Conservation (phyloP, 441 rosid species). For the Pelargonium cotyledonis region DNA sequence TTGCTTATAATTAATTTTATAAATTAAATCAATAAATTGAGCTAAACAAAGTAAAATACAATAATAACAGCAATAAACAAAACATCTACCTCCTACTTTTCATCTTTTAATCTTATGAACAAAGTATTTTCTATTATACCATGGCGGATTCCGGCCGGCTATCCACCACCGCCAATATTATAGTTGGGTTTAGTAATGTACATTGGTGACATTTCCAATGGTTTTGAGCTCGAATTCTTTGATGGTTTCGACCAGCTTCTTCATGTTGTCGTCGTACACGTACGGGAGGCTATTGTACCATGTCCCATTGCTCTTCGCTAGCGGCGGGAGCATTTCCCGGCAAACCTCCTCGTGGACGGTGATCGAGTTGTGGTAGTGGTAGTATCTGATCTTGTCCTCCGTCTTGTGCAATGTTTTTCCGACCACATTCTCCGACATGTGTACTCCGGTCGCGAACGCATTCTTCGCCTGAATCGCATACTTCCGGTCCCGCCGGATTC, state of each 20-base stretch:
- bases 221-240: constrained; percentile 69
- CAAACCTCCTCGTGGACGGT: constrained; percentile 69
- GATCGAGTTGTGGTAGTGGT: constrained; percentile 78
- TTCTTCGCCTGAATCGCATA: constrained; percentile 72
- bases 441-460: constrained; percentile 72
- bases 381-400: constrained; percentile 46
- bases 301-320: constrained; percentile 33
- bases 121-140: background rate
- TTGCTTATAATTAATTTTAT: too few species aligned
- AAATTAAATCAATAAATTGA: too few species aligned
- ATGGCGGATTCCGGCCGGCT: too few species aligned
- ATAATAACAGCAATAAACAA: too few species aligned
- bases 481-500: constrained; percentile 65
- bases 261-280: constrained; percentile 59
- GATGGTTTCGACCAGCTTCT: constrained; percentile 39
- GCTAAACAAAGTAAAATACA: too few species aligned
- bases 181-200: background rate
- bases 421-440: constrained; percentile 74
- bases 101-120: too few species aligned
- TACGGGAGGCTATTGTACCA: constrained; percentile 51
- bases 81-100: too few species aligned
- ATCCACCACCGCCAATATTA: background rate
- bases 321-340: constrained; percentile 24
- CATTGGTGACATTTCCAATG: constrained; percentile 33
- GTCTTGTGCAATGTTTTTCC: constrained; percentile 64